These are phyloP conservation scores for Aphanomyces stellatus DNA, from an alignment of 352 stramenopile species.

Conservation along the genomic window DNA sequence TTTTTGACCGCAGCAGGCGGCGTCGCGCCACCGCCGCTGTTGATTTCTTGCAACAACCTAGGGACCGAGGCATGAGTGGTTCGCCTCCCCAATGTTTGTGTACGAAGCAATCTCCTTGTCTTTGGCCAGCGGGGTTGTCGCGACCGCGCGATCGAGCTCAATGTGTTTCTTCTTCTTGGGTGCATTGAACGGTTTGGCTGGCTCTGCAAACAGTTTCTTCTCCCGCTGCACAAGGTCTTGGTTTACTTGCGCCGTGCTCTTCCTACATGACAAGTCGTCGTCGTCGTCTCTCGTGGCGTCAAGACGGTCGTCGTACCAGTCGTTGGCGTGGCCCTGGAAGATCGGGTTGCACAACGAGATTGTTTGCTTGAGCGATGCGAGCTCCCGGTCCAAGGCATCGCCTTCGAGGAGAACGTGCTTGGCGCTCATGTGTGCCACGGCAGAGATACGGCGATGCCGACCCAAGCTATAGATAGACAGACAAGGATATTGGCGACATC, in stretches of 20 bases:
- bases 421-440: too few species aligned
- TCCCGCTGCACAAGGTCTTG: slow-evolving; percentile 36
- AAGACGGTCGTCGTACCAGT: slow-evolving; percentile 41
- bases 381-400: slow-evolving; percentile 55
- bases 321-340: slow-evolving; percentile 54
- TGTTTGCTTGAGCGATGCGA: slow-evolving; percentile 58
- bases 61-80: too few species aligned
- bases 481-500: too few species aligned
- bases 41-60: background rate
- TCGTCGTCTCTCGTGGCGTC: background rate
- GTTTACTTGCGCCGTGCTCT: slow-evolving; percentile 32
- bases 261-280: slow-evolving; percentile 29
- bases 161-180: background rate
- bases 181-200: slow-evolving; percentile 42
- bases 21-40: background rate
- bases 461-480: too few species aligned
- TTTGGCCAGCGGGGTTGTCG: slow-evolving; percentile 3
- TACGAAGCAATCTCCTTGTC: slow-evolving; percentile 17
- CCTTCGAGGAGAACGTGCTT: too few species aligned
- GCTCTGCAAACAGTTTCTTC: slow-evolving; percentile 35
- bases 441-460: too few species aligned
- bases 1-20: background rate
- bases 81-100: too few species aligned
- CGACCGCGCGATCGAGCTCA: background rate
- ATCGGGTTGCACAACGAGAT: slow-evolving; percentile 71